A percentile compares a stretch with the other conserved stretches of the same genome.
These are phyloP conservation scores for Anaeramoeba ignava DNA, from an alignment of 78 protist species.

Conservation along the genomic window DNA sequence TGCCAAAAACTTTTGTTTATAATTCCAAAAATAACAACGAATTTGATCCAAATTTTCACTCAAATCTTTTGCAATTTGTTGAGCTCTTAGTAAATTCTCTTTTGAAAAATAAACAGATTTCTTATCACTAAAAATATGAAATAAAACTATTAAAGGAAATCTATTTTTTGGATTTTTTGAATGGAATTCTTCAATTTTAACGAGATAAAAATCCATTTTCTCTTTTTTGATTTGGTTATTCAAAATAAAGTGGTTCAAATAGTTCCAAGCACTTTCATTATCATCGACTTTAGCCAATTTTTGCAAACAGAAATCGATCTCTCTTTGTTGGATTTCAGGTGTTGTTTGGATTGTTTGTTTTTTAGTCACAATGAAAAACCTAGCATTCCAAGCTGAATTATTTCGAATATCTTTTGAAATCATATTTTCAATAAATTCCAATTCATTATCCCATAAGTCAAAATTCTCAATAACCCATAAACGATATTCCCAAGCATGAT, in stretches of 20 bases:
- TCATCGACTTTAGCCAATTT: background rate
- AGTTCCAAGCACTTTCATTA: background rate
- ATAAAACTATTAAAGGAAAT: too few species aligned
- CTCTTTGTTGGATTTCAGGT: background rate
- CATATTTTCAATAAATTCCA: background rate
- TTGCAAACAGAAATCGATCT: background rate
- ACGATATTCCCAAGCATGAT: background rate
- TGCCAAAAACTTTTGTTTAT: too few species aligned
- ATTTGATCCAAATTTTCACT: too few species aligned
- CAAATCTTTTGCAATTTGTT: too few species aligned
- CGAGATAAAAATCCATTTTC: too few species aligned
- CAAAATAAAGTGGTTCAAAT: background rate
- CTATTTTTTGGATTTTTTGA: too few species aligned
- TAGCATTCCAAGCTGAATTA: background rate
- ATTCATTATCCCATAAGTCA: background rate
- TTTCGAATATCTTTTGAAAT: background rate
- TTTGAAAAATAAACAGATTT: too few species aligned
- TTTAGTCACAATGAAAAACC: background rate
- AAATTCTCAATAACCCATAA: background rate
- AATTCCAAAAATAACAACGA: too few species aligned
- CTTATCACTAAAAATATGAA: too few species aligned
- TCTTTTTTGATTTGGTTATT: background rate
- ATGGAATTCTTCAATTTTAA: too few species aligned
- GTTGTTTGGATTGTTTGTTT: background rate
- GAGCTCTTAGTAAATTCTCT: too few species aligned